phyloP scores from a whole-genome alignment of 139 green algal species.

The Mesotaenium endlicherianum region DNA sequence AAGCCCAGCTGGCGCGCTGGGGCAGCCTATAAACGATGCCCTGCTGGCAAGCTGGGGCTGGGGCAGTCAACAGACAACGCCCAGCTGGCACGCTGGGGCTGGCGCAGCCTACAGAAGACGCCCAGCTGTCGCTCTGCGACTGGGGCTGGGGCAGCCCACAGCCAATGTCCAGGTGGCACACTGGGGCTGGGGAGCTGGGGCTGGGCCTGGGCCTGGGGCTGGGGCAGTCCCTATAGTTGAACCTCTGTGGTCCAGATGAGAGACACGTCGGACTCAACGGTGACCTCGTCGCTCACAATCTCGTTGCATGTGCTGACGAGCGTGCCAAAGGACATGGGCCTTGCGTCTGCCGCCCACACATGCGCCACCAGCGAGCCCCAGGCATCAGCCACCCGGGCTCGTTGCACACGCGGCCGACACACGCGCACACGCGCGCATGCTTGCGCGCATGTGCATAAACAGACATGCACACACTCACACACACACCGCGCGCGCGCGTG shows the following conservation, averaged over 20 bases:
- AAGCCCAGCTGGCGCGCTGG: too few species aligned
- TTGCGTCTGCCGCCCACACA: neutral
- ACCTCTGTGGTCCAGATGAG: conserved; percentile 35
- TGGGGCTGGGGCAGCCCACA: neutral
- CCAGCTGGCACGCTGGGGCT: too few species aligned
- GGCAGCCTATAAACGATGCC: too few species aligned
- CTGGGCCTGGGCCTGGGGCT: neutral
- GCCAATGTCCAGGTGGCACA: neutral
- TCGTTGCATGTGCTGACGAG: conserved; percentile 39
- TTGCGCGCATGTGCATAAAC: neutral
- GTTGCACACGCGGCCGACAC: neutral
- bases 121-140: too few species aligned
- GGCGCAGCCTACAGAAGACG: too few species aligned
- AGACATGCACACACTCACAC: neutral
- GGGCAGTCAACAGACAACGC: too few species aligned
- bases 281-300: neutral
- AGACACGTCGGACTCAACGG: conserved; percentile 20
- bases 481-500: neutral
- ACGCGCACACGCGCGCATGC: neutral
- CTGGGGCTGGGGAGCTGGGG: neutral
- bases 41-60: too few species aligned
- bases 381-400: neutral
- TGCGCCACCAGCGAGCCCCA: neutral
- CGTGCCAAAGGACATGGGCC: conserved; percentile 18
- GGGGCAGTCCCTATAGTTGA: too few species aligned